A percentile compares a stretch with the other conserved stretches of the same genome.
Evolutionary conservation across 2,329 filamentous ascomycete species (phyloP).

Genomic region (Cladophialophora chaetospira): DNA sequence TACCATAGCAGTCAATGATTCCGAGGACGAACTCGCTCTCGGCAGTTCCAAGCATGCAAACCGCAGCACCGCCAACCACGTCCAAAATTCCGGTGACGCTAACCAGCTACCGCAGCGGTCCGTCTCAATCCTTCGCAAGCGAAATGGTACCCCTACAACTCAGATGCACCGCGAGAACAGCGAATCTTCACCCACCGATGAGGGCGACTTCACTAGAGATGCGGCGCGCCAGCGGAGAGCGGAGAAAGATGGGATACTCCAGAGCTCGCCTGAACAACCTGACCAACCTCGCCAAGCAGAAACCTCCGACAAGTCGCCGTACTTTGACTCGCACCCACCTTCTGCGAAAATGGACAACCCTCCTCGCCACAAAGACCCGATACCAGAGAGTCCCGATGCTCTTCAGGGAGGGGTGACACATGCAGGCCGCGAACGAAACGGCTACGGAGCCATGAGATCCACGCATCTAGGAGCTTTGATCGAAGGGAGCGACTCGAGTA

Average conservation of each 20-base stretch:
- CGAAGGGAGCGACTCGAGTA: neutral
- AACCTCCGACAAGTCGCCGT: constrained; percentile 18
- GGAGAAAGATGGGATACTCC: constrained; percentile 17
- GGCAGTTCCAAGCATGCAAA: neutral
- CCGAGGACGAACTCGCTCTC: constrained; percentile 24
- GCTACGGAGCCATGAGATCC: neutral
- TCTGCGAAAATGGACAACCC: neutral
- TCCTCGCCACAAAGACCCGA: neutral
- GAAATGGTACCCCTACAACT: neutral
- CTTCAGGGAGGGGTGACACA: constrained; percentile 9
- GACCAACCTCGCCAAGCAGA: too few relatives aligned
- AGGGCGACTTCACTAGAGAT: constrained; percentile 21
- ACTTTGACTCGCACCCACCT: constrained; percentile 3
- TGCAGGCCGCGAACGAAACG: too few relatives aligned
- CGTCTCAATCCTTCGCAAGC: neutral
- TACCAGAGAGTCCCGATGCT: constrained; percentile 23
- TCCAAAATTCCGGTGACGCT: neutral
- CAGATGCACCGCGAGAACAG: neutral
- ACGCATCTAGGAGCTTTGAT: neutral
- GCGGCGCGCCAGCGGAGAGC: constrained; percentile 19
- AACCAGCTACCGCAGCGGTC: neutral
- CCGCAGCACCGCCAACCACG: neutral
- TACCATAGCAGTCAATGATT: constrained; percentile 18
- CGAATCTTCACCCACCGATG: constrained; percentile 10
- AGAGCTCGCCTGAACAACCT: constrained; percentile 20